Percentiles rank a stretch among this genome's conserved stretches.
These are phyloP conservation scores for Fusarium concolor DNA, from an alignment of 2,329 filamentous ascomycete genomes.

Conservation along the genomic window DNA sequence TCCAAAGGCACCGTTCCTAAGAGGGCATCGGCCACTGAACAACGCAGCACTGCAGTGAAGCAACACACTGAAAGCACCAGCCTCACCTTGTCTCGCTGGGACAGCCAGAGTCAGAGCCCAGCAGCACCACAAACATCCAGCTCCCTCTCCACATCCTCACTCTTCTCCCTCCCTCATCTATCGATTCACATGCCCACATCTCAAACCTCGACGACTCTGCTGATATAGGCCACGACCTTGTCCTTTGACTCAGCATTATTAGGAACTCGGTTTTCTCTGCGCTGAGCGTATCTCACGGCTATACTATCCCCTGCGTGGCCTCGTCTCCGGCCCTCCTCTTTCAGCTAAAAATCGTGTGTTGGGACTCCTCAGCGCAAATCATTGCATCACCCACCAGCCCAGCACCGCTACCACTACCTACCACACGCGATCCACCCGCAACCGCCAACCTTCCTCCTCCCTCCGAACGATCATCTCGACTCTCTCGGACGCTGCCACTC, in stretches of 20 bases:
- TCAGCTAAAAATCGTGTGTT: constrained; percentile 47
- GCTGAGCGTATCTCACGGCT: constrained; percentile 27
- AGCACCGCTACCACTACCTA: constrained; percentile 8
- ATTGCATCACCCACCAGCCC: constrained; percentile 48
- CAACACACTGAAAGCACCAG: constrained; percentile 13
- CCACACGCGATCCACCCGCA: constrained; percentile 48
- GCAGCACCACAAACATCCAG: constrained; percentile 34
- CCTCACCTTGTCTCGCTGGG: constrained; percentile 2
- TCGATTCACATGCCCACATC: constrained; percentile 43
- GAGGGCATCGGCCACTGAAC: constrained; percentile 26
- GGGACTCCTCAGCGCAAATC: constrained; percentile 49
- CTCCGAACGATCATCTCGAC: constrained; percentile 40
- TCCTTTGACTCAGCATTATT: constrained; percentile 28
- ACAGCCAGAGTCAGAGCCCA: neutral
- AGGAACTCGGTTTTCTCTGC: constrained; percentile 24
- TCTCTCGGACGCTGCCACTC: constrained; percentile 36
- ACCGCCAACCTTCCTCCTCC: constrained; percentile 41
- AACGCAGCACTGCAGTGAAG: constrained; percentile 9
- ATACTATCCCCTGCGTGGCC: constrained; percentile 9
- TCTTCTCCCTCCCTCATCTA: constrained; percentile 45
- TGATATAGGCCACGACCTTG: constrained; percentile 38
- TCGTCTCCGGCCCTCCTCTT: constrained; percentile 30
- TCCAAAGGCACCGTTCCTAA: constrained; percentile 12
- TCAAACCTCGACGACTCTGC: constrained; percentile 28
- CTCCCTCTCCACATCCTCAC: constrained; percentile 38